These are phyloP conservation scores for Debaryomyces udenii DNA, from an alignment of 1,139 yeast genomes.

Conservation along the genomic window DNA sequence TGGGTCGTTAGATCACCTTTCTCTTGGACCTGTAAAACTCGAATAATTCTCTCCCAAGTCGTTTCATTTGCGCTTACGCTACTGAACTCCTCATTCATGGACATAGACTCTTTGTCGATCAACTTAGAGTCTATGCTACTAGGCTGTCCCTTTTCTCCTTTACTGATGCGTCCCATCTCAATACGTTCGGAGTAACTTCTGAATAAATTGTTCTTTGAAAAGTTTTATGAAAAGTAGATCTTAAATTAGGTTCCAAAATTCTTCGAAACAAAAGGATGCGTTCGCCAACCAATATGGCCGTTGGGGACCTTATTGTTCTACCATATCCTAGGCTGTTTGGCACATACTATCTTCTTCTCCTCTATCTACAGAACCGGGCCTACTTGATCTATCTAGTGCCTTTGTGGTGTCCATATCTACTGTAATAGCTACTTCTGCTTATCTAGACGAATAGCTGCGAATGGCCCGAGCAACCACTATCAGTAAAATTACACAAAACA, in stretches of 20 bases:
- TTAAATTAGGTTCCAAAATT: conserved; percentile 1
- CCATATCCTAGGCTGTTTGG: neutral
- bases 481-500: no score
- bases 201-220: neutral
- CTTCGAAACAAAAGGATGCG: conserved; percentile 5
- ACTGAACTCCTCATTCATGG: neutral
- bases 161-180: neutral
- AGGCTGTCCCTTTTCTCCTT: neutral
- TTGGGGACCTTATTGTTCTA: no score
- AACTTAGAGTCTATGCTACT: neutral
- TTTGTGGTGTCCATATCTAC: no score
- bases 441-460: no score
- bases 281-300: conserved; percentile 1
- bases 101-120: conserved; percentile 3
- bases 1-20: conserved; percentile 41
- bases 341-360: no score
- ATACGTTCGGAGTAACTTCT: neutral
- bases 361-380: no score
- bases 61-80: conserved; percentile 13
- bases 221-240: neutral
- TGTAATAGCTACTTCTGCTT: no score
- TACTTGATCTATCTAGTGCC: no score
- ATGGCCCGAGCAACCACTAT: no score
- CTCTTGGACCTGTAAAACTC: conserved; percentile 28
- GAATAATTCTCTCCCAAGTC: conserved; percentile 20